Evolutionary conservation across 768 basidiomycete species (phyloP).

Genomic region (Filobasidium floriforme): DNA sequence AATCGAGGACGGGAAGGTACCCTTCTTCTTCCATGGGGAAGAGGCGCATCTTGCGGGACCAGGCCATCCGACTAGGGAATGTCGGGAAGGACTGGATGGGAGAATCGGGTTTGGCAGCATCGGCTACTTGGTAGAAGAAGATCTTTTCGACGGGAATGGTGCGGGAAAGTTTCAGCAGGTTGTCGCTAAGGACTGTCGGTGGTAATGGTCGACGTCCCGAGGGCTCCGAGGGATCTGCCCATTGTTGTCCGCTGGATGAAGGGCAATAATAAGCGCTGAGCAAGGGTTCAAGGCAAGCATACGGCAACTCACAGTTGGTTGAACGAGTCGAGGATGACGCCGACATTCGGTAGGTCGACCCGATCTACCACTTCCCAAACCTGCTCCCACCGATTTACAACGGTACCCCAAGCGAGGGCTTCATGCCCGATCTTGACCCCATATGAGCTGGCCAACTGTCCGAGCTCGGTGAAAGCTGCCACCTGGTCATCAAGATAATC

Average conservation of each 20-base stretch:
- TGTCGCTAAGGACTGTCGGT: slow-evolving; percentile 22
- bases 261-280: not conserved
- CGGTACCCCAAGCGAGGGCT: slow-evolving; percentile 45
- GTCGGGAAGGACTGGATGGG: slow-evolving; percentile 29
- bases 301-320: slow-evolving; percentile 36
- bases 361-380: slow-evolving; percentile 46
- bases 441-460: slow-evolving; percentile 41
- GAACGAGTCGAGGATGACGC: slow-evolving; percentile 47
- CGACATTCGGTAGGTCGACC: slow-evolving; percentile 46
- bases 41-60: slow-evolving; percentile 47
- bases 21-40: slow-evolving; percentile 46
- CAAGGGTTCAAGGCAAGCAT: not conserved
- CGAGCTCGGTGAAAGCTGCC: slow-evolving; percentile 38
- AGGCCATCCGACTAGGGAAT: slow-evolving; percentile 43
- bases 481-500: slow-evolving; percentile 35
- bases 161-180: slow-evolving; percentile 25
- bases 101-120: slow-evolving; percentile 34
- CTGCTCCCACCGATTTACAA: slow-evolving; percentile 45
- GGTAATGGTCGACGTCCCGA: slow-evolving; percentile 11
- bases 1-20: slow-evolving; percentile 46
- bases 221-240: slow-evolving; percentile 44
- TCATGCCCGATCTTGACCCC: slow-evolving; percentile 44
- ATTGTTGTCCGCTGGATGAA: slow-evolving; percentile 41
- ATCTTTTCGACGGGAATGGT: slow-evolving; percentile 46
- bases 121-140: slow-evolving; percentile 48